Evolutionary conservation across 495 filamentous ascomycete genomes (phyloP).

Genomic region (Hypoxylon lienhwacheense): DNA sequence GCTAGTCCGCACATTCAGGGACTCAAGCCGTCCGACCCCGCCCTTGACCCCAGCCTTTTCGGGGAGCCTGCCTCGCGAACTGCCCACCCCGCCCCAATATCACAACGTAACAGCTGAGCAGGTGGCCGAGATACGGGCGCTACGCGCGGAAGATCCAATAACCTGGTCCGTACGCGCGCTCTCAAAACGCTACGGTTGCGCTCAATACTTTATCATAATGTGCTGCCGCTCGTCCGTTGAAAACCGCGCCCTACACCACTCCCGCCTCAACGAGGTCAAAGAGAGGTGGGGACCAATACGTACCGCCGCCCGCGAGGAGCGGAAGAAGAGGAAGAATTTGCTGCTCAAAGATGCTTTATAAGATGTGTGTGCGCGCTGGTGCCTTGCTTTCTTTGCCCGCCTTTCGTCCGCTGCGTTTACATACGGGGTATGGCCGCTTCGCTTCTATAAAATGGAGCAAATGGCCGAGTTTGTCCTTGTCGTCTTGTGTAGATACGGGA

Average conservation of each 20-base stretch:
- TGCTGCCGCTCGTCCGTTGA: slow-evolving; percentile 46
- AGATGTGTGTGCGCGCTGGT: neutral
- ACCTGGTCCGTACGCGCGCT: slow-evolving; percentile 71
- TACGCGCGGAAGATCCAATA: slow-evolving; percentile 67
- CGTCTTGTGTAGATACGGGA: too few relatives aligned
- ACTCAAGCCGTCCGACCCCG: slow-evolving; percentile 16
- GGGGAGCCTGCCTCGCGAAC: too few relatives aligned
- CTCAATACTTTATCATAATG: slow-evolving; percentile 69
- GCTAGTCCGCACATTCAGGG: slow-evolving; percentile 35
- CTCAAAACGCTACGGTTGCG: slow-evolving; percentile 76
- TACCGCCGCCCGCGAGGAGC: slow-evolving; percentile 72
- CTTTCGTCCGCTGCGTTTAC: too few relatives aligned
- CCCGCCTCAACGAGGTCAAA: slow-evolving; percentile 58
- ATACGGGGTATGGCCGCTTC: too few relatives aligned
- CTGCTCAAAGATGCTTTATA: slow-evolving; percentile 56
- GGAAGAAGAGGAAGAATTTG: slow-evolving; percentile 64
- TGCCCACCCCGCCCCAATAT: slow-evolving; percentile 56
- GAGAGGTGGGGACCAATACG: slow-evolving; percentile 73
- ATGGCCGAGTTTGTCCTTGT: too few relatives aligned
- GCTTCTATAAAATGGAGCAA: too few relatives aligned
- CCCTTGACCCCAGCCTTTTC: too few relatives aligned
- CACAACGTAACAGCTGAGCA: slow-evolving; percentile 75
- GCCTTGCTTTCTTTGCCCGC: neutral
- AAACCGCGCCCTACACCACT: slow-evolving; percentile 44
- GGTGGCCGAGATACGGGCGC: slow-evolving; percentile 74